Percentiles rank a stretch among this genome's conserved stretches.
Evolutionary conservation across 129 eudicot species (phyloP).

Genomic region (Escallonia rubra): DNA sequence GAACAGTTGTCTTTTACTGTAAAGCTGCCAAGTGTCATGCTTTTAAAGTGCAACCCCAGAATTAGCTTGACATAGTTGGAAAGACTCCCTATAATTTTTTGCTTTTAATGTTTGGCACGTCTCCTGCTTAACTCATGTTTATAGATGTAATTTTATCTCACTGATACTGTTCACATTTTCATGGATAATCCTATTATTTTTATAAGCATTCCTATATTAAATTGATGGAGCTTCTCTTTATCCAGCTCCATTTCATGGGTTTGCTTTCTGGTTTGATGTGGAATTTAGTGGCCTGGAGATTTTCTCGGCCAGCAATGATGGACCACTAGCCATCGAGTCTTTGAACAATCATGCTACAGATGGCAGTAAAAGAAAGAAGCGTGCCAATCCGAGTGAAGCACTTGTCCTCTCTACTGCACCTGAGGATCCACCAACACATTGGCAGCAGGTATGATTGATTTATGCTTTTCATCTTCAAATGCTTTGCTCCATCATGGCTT

Average conservation of each 20-base stretch:
- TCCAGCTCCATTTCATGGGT: slow-evolving; percentile 93
- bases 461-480: not conserved
- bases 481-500: not conserved
- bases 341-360: slow-evolving; percentile 24
- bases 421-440: slow-evolving; percentile 96
- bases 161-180: too few relatives aligned
- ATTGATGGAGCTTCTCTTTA: not conserved
- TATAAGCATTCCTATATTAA: too few relatives aligned
- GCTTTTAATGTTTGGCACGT: too few relatives aligned
- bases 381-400: slow-evolving; percentile 66
- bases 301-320: slow-evolving; percentile 23
- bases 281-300: slow-evolving; percentile 50
- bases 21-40: too few relatives aligned
- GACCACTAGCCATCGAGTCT: slow-evolving; percentile 27
- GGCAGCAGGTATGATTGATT: slow-evolving; percentile 75
- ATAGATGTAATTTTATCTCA: too few relatives aligned
- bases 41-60: too few relatives aligned
- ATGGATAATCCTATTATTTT: too few relatives aligned
- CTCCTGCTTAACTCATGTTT: too few relatives aligned
- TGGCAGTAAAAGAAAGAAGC: slow-evolving; percentile 54
- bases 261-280: slow-evolving; percentile 98
- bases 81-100: too few relatives aligned
- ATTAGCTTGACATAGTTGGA: too few relatives aligned
- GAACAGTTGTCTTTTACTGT: too few relatives aligned
- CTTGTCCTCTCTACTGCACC: slow-evolving; percentile 98